phyloP scores from a whole-genome alignment of 2,329 filamentous ascomycete species.

The Thielaviopsis punctulata region DNA sequence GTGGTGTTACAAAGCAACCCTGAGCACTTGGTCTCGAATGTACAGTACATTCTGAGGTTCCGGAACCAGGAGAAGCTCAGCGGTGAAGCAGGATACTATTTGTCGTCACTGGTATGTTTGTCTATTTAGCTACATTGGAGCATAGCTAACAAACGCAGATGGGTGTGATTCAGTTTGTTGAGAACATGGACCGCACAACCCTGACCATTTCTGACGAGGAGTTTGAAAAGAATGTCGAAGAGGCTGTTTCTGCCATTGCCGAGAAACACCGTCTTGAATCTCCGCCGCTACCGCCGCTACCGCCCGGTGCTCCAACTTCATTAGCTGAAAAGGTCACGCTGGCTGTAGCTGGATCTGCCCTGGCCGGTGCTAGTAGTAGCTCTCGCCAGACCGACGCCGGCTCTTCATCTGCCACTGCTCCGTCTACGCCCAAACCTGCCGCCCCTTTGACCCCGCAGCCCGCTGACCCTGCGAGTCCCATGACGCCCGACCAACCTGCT shows the following conservation, averaged over 20 bases:
- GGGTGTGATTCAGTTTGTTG: constrained; percentile 92
- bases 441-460: not conserved
- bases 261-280: constrained; percentile 57
- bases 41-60: constrained; percentile 94
- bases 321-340: constrained; percentile 66
- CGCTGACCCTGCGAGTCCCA: not conserved
- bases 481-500: constrained; percentile 6
- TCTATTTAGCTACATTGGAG: not conserved
- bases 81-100: constrained; percentile 95
- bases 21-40: constrained; percentile 88
- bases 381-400: not conserved
- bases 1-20: constrained; percentile 90
- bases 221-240: constrained; percentile 92
- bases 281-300: constrained; percentile 21
- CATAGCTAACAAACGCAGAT: constrained; percentile 31
- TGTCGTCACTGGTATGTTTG: constrained; percentile 63
- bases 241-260: constrained; percentile 85
- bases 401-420: not conserved
- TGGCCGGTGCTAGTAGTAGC: not conserved
- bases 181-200: constrained; percentile 85
- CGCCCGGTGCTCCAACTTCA: constrained; percentile 21
- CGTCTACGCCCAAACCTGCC: not conserved
- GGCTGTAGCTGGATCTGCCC: constrained; percentile 31
- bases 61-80: constrained; percentile 93
- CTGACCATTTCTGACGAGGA: constrained; percentile 88